Evolutionary conservation across 2,329 filamentous ascomycete genomes (phyloP).

Genomic region (Aspergillus persii): DNA sequence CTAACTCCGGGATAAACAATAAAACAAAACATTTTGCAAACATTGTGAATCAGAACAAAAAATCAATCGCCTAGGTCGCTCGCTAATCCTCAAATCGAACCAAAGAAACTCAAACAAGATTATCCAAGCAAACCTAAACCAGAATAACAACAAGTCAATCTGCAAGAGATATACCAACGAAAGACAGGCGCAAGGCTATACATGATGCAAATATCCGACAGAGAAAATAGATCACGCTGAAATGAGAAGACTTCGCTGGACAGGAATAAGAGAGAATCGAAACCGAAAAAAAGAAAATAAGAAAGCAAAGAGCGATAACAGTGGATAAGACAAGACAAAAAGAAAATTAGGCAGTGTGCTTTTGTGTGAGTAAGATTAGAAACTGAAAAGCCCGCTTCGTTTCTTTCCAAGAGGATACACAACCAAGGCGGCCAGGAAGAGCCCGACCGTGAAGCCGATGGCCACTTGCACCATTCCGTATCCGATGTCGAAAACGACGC

Average conservation of each 20-base stretch:
- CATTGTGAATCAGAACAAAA: background rate
- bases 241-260: background rate
- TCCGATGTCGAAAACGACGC: conserved; percentile 45
- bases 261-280: background rate
- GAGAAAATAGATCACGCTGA: background rate
- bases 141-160: background rate
- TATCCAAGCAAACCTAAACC: background rate
- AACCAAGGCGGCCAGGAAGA: conserved; percentile 49
- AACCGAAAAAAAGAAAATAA: background rate
- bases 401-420: conserved; percentile 51
- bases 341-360: background rate
- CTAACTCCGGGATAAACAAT: background rate
- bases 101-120: background rate
- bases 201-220: background rate
- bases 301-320: background rate
- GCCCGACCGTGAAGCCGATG: conserved; percentile 50
- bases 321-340: background rate
- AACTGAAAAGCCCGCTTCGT: conserved; percentile 50
- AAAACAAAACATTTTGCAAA: background rate
- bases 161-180: background rate
- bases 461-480: conserved; percentile 51
- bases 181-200: background rate
- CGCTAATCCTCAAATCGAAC: background rate
- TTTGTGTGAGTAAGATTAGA: conserved; percentile 24
- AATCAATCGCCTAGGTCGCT: background rate